Conservation (phyloP, 2,329 filamentous ascomycete species). For the Mollisia scopiformis region DNA sequence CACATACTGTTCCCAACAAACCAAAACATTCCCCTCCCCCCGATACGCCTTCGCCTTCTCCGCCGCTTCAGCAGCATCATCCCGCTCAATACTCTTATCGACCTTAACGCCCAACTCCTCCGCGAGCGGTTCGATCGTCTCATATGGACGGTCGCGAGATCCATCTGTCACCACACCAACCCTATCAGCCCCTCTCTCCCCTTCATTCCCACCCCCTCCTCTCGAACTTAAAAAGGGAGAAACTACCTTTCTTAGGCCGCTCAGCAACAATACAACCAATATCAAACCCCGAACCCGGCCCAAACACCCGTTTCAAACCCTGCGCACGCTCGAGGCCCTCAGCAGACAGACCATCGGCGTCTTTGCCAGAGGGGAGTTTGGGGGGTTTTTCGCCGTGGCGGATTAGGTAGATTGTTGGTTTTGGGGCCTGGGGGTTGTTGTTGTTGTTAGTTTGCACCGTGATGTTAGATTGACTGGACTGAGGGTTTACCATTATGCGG, state of each 20-base stretch:
- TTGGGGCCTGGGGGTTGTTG: background rate
- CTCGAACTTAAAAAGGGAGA: background rate
- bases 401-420: constrained; percentile 59
- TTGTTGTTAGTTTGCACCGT: background rate
- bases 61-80: constrained; percentile 55
- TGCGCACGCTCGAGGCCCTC: constrained; percentile 57
- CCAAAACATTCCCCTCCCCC: constrained; percentile 53
- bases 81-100: constrained; percentile 56
- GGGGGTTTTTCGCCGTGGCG: constrained; percentile 64
- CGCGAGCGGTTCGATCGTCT: constrained; percentile 59
- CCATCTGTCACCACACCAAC: constrained; percentile 42
- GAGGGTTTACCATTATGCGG: background rate
- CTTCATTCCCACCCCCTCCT: background rate
- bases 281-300: constrained; percentile 51
- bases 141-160: constrained; percentile 51
- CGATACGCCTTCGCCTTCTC: constrained; percentile 50
- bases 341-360: constrained; percentile 51
- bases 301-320: constrained; percentile 59
- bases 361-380: constrained; percentile 39
- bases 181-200: background rate
- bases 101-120: constrained; percentile 55
- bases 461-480: background rate
- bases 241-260: constrained; percentile 48
- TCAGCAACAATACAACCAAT: constrained; percentile 62
- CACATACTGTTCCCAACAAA: constrained; percentile 63